Evolutionary conservation across 495 filamentous ascomycete genomes (phyloP), one percentile per base, ranked within the genome.

Genomic region (Amphirosellinia nigrospora): DNA sequence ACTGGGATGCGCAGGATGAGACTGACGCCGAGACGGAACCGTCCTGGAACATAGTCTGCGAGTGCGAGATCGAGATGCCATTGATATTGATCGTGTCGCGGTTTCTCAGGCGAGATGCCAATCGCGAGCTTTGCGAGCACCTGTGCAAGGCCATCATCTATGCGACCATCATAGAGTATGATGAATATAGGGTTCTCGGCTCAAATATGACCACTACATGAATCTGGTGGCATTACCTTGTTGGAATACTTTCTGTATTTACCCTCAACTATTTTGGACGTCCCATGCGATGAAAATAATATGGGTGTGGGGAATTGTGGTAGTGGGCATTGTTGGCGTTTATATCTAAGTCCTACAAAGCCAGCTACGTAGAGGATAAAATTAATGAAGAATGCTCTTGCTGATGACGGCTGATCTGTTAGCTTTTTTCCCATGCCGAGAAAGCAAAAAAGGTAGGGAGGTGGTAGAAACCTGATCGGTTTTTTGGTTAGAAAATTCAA

Each of bases 41-140:
- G 28, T 2, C 41, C 9, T 69, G 66, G 66, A 58, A 69, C 8
- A 52, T 69, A 7, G 43, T 69, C 7, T 69, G 66, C 56, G 66
- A 60, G 8, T 69, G 66, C 34, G 56, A 69, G 66, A 62, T 69
- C 45, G 66, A 69, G 45, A 61, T 69, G 30, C 66, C 66, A 32
- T 30, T 62, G 1, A 69, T 69, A 23, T 41, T 69, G n/a, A 43
- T 50, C 15, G 41, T 62, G 56, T 50, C 66, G 8, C 56, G 62
- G 16, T 36, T 62, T 23, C 45, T 69, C 21, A 41, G 34, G 41
- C 66, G 56, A 16, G 59, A 62, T 62, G 66, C 43, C 10, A 53
- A 69, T 48, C 66, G 66, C 23, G 46, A 50, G 66, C 66, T 69
- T 34, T 69, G 66, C 56, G 46, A 69, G 19, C 23, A 62, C 15